Percentiles rank a stretch among this genome's conserved stretches.
These are phyloP conservation scores for Epichloe hybrida DNA, from an alignment of 2,329 filamentous ascomycete genomes.

Conservation along the genomic window DNA sequence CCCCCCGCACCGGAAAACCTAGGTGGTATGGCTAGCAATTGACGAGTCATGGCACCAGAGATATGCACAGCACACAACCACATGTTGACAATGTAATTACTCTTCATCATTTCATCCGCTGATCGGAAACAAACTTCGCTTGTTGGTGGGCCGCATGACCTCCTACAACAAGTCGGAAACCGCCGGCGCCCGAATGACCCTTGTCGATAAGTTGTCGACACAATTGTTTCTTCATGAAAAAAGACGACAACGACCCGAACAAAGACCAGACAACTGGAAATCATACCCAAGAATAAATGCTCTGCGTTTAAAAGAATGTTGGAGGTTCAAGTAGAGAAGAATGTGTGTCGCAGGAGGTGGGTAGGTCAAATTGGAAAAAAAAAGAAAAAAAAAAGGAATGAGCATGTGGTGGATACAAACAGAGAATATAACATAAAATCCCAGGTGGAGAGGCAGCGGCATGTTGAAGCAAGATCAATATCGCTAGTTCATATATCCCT, in stretches of 20 bases:
- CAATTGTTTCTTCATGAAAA: not conserved
- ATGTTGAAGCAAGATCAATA: not conserved
- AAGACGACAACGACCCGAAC: not conserved
- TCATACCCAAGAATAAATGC: slow-evolving; percentile 1
- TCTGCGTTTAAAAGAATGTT: not conserved
- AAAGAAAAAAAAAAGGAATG: not conserved
- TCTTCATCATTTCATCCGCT: not conserved
- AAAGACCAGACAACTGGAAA: not conserved
- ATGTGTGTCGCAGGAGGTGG: not conserved
- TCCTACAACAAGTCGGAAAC: not conserved
- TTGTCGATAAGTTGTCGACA: not conserved
- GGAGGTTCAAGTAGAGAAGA: not conserved
- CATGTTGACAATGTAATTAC: not conserved
- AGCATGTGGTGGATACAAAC: not conserved
- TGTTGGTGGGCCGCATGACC: not conserved
- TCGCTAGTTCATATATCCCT: slow-evolving; percentile 1
- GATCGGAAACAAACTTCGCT: not conserved
- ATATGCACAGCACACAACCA: not conserved
- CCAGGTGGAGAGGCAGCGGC: not conserved
- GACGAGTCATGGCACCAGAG: not conserved
- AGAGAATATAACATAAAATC: not conserved
- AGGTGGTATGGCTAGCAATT: not conserved
- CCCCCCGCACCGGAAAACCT: too few species aligned
- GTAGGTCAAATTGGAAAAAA: not conserved
- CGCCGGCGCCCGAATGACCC: not conserved